Evolutionary conservation across 2,329 filamentous ascomycete genomes (phyloP).

Genomic region (Paecilomyces sp.): DNA sequence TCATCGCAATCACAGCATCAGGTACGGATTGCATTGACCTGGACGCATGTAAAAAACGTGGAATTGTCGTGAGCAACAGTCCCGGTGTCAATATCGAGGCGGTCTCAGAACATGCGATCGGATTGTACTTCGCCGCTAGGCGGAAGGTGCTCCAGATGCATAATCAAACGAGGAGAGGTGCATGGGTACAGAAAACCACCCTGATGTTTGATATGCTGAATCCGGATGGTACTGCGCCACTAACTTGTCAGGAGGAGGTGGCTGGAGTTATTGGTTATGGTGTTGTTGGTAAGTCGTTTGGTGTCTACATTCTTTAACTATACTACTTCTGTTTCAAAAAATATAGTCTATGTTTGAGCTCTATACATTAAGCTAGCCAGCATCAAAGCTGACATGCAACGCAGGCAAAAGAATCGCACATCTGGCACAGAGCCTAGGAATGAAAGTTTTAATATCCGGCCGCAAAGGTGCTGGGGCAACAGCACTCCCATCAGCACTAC

Average conservation of each 20-base stretch:
- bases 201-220: slow-evolving; percentile 23
- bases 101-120: slow-evolving; percentile 46
- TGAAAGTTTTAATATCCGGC: slow-evolving; percentile 44
- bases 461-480: slow-evolving; percentile 28
- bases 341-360: not conserved
- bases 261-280: slow-evolving; percentile 47
- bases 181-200: slow-evolving; percentile 35
- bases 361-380: not conserved
- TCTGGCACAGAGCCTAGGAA: slow-evolving; percentile 40
- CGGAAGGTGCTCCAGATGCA: slow-evolving; percentile 34
- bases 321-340: not conserved
- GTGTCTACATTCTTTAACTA: not conserved
- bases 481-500: not conserved
- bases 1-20: slow-evolving; percentile 40
- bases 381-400: slow-evolving; percentile 1
- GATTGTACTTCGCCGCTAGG: slow-evolving; percentile 42
- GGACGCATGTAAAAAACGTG: slow-evolving; percentile 33
- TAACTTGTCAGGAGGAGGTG: slow-evolving; percentile 43
- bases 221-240: slow-evolving; percentile 26
- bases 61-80: slow-evolving; percentile 41
- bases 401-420: slow-evolving; percentile 35
- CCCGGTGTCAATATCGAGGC: slow-evolving; percentile 42
- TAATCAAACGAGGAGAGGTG: slow-evolving; percentile 23
- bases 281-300: slow-evolving; percentile 29
- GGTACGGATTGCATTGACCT: slow-evolving; percentile 44